Evolutionary conservation across 164 flowering plant species (phyloP).

Genomic region (Saururus chinensis): DNA sequence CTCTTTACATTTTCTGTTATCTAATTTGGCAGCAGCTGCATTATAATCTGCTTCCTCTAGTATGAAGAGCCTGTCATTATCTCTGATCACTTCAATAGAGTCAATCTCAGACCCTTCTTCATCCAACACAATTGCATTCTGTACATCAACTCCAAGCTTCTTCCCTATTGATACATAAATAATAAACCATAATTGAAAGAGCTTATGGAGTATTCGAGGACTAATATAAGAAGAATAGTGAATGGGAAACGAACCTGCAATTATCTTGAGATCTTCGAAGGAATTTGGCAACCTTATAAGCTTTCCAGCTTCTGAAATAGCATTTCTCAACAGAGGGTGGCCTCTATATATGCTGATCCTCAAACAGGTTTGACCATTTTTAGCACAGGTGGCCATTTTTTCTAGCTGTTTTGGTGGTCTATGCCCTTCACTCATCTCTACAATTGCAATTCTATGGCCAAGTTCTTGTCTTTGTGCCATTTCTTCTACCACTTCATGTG

Average conservation of each 20-base stretch:
- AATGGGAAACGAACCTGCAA: slow-evolving; percentile 46
- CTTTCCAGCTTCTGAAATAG: slow-evolving; percentile 44
- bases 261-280: slow-evolving; percentile 50
- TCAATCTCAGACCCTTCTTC: slow-evolving; percentile 83
- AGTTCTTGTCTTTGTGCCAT: slow-evolving; percentile 34
- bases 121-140: slow-evolving; percentile 35
- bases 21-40: background rate
- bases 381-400: slow-evolving; percentile 5
- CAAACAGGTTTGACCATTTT: slow-evolving; percentile 3
- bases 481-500: slow-evolving; percentile 24
- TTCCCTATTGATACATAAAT: slow-evolving; percentile 31
- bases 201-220: too few relatives aligned
- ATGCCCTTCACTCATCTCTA: slow-evolving; percentile 10
- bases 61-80: slow-evolving; percentile 68
- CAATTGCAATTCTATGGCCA: slow-evolving; percentile 35
- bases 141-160: slow-evolving; percentile 56
- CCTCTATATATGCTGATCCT: slow-evolving; percentile 74
- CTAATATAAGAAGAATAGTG: background rate
- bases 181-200: background rate
- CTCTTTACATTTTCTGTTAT: background rate
- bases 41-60: slow-evolving; percentile 17
- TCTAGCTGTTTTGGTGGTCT: slow-evolving; percentile 7
- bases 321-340: slow-evolving; percentile 48
- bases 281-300: slow-evolving; percentile 60
- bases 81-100: slow-evolving; percentile 72